phyloP scores from a whole-genome alignment of 805 yeast species.

The Candida awuae region DNA sequence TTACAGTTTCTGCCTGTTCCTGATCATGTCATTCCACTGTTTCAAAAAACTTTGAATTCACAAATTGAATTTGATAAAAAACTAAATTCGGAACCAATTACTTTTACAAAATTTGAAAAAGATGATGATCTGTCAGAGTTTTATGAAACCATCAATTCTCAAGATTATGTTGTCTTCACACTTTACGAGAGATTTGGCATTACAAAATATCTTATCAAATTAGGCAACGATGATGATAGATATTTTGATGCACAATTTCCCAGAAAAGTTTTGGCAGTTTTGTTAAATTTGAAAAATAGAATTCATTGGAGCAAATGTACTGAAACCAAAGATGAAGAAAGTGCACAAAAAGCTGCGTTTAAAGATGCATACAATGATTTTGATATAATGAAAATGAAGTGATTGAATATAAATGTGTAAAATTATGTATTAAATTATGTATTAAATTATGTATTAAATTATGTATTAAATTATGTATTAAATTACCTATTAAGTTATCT shows the following conservation, averaged over 20 bases:
- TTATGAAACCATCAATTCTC: conserved; percentile 20
- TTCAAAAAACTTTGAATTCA: conserved; percentile 39
- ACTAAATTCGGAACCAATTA: conserved; percentile 34
- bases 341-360: conserved; percentile 53
- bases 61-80: conserved; percentile 40
- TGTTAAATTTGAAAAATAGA: conserved; percentile 53
- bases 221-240: conserved; percentile 24
- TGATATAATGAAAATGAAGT: conserved; percentile 1
- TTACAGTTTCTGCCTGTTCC: conserved; percentile 66
- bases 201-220: conserved; percentile 20
- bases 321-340: conserved; percentile 57
- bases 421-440: too few relatives aligned
- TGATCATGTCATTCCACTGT: conserved; percentile 30
- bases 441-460: too few relatives aligned
- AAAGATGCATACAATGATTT: conserved; percentile 39
- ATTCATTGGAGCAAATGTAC: conserved; percentile 69
- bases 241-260: conserved; percentile 74
- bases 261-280: conserved; percentile 63
- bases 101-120: conserved; percentile 31
- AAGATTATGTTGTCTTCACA: conserved; percentile 9
- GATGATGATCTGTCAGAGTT: conserved; percentile 17
- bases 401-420: too few relatives aligned
- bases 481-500: too few relatives aligned
- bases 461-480: too few relatives aligned
- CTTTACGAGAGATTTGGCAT: conserved; percentile 19